phyloP scores from a whole-genome alignment of 208 protist genomes.

The Angomonas desouzai region DNA sequence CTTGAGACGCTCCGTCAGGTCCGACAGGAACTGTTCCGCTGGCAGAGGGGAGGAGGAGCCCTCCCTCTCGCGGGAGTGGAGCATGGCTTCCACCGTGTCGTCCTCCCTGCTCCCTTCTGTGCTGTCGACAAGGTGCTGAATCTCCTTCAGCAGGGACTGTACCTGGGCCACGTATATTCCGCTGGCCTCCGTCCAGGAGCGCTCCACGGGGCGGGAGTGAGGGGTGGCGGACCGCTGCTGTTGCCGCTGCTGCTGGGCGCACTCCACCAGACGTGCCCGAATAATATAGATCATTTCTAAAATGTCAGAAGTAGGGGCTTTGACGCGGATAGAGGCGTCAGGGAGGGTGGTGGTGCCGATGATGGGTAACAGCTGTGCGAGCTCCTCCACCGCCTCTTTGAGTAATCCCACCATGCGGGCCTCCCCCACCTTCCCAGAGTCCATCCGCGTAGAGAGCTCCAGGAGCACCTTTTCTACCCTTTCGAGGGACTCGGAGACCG shows the following conservation, averaged over 20 bases:
- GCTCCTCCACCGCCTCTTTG: constrained; percentile 41
- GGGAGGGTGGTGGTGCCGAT: constrained; percentile 10
- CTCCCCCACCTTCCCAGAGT: constrained; percentile 4
- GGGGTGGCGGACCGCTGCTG: constrained; percentile 25
- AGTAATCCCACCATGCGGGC: constrained; percentile 4
- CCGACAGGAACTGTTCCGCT: constrained; percentile 37
- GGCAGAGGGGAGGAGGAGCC: background rate
- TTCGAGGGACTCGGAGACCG: constrained; percentile 4
- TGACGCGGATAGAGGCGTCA: constrained; percentile 29
- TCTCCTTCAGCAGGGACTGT: background rate
- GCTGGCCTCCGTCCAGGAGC: constrained; percentile 6
- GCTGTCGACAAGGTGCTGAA: background rate
- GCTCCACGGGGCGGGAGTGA: constrained; percentile 21
- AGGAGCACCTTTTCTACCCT: constrained; percentile 7
- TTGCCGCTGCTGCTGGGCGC: constrained; percentile 49
- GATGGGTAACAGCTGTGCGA: constrained; percentile 61
- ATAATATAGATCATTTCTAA: constrained; percentile 65
- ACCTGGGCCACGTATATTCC: background rate
- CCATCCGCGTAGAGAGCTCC: constrained; percentile 7
- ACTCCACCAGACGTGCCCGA: constrained; percentile 41
- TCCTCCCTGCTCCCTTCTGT: background rate
- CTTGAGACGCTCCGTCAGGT: constrained; percentile 45
- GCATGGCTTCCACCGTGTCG: background rate
- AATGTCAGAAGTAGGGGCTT: constrained; percentile 51
- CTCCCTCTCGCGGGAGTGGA: background rate